These are phyloP conservation scores for Cordia subcordata DNA, from an alignment of 257 asterid genomes.

Conservation along the genomic window DNA sequence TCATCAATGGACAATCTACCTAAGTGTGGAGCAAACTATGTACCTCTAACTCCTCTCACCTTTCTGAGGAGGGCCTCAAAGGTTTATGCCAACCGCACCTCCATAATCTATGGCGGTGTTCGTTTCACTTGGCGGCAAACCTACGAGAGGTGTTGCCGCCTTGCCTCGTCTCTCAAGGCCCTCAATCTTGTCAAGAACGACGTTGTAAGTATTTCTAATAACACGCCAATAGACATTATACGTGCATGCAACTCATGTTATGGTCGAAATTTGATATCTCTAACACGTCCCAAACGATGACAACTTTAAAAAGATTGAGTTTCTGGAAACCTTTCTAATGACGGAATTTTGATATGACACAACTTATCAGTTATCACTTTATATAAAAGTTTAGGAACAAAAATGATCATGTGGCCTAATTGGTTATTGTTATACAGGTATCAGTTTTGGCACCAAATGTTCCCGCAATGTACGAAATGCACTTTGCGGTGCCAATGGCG, in stretches of 20 bases:
- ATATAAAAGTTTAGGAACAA: too few species aligned
- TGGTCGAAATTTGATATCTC: too few species aligned
- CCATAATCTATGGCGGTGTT: conserved; percentile 42
- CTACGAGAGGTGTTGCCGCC: conserved; percentile 60
- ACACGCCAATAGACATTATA: neutral
- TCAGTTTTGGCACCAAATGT: conserved; percentile 87
- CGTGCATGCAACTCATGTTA: too few species aligned
- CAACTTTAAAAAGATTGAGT: too few species aligned
- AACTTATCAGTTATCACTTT: too few species aligned
- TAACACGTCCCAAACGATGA: too few species aligned
- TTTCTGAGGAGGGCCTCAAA: conserved; percentile 63
- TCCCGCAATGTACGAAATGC: conserved; percentile 86
- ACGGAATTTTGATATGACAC: too few species aligned
- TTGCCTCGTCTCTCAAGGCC: conserved; percentile 61
- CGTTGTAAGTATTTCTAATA: conserved; percentile 44
- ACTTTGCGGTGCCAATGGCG: conserved; percentile 92
- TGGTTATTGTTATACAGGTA: conserved; percentile 31
- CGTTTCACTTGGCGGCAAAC: conserved; percentile 75
- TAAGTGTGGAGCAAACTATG: conserved; percentile 67
- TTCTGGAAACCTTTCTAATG: too few species aligned
- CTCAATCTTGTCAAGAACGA: conserved; percentile 47
- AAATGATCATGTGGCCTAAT: too few species aligned
- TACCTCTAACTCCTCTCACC: conserved; percentile 61
- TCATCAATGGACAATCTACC: conserved; percentile 46
- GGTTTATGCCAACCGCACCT: conserved; percentile 52